Conservation (phyloP, 768 basidiomycete species). For the Pluteus cervinus region DNA sequence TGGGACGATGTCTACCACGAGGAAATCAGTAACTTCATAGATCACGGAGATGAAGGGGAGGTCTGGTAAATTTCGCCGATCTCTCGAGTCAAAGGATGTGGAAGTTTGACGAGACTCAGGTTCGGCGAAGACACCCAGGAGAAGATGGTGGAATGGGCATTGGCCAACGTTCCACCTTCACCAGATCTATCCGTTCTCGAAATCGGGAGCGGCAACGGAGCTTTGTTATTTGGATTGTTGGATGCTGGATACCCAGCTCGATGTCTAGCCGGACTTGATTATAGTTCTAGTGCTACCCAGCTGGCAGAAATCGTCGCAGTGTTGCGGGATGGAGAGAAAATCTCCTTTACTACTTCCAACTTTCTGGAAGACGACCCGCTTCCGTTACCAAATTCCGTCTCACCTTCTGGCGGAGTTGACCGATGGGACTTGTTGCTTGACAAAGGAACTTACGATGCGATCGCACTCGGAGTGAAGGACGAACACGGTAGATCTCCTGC, state of each 20-base stretch:
- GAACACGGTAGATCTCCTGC: conserved; percentile 46
- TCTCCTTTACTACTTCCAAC: conserved; percentile 57
- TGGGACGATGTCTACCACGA: conserved; percentile 75
- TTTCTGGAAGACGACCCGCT: conserved; percentile 55
- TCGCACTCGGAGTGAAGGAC: conserved; percentile 63
- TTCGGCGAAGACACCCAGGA: conserved; percentile 72
- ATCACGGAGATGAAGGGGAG: conserved; percentile 81
- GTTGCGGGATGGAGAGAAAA: conserved; percentile 29
- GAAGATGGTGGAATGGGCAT: conserved; percentile 76
- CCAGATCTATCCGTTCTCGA: conserved; percentile 56
- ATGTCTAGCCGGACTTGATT: conserved; percentile 64
- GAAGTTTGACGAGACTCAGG: too few relatives aligned
- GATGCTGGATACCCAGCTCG: conserved; percentile 57
- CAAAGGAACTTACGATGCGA: conserved; percentile 89
- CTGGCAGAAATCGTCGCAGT: conserved; percentile 55
- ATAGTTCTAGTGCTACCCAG: conserved; percentile 64
- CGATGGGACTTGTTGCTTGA: conserved; percentile 75
- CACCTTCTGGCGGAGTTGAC: conserved; percentile 13
- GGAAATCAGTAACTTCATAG: conserved; percentile 68
- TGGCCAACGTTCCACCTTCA: conserved; percentile 45
- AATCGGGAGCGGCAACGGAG: conserved; percentile 78
- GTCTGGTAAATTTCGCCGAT: conserved; percentile 50
- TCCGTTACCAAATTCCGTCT: conserved; percentile 15
- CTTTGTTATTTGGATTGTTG: conserved; percentile 62
- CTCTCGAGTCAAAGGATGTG: too few relatives aligned